phyloP scores from a whole-genome alignment of 192 early-diverging fungal genomes.

The Linnemannia elongata region DNA sequence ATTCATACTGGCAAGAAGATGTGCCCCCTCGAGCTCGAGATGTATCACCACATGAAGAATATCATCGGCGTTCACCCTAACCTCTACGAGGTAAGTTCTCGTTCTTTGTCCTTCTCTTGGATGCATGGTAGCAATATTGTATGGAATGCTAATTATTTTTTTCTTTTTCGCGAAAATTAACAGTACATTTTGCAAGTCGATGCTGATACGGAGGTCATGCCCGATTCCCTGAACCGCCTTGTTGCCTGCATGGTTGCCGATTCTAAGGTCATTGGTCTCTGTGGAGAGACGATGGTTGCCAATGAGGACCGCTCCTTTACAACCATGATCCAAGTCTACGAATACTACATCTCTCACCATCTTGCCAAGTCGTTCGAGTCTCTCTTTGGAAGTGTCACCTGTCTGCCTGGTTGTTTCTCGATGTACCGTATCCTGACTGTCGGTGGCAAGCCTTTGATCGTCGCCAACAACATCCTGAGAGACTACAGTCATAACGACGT shows the following conservation, averaged over 20 bases:
- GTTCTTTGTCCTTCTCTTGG: neutral
- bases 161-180: conserved; percentile 61
- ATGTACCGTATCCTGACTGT: conserved; percentile 95
- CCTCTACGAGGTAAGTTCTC: conserved; percentile 74
- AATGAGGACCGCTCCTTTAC: conserved; percentile 93
- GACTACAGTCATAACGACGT: conserved; percentile 95
- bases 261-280: conserved; percentile 90
- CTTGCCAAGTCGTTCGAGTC: conserved; percentile 96
- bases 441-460: conserved; percentile 89
- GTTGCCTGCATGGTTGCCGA: conserved; percentile 91
- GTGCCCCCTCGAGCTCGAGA: conserved; percentile 83
- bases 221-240: conserved; percentile 90
- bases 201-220: conserved; percentile 92
- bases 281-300: conserved; percentile 92
- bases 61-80: conserved; percentile 85
- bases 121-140: neutral
- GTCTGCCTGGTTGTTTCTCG: conserved; percentile 96
- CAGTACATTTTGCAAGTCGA: conserved; percentile 98
- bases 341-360: conserved; percentile 96
- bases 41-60: conserved; percentile 89
- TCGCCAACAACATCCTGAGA: conserved; percentile 85
- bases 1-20: conserved; percentile 87
- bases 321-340: conserved; percentile 96
- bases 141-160: neutral
- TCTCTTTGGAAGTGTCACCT: conserved; percentile 93